Conservation (phyloP, 169 alveolate genomes). For the Plasmodium fragile region DNA sequence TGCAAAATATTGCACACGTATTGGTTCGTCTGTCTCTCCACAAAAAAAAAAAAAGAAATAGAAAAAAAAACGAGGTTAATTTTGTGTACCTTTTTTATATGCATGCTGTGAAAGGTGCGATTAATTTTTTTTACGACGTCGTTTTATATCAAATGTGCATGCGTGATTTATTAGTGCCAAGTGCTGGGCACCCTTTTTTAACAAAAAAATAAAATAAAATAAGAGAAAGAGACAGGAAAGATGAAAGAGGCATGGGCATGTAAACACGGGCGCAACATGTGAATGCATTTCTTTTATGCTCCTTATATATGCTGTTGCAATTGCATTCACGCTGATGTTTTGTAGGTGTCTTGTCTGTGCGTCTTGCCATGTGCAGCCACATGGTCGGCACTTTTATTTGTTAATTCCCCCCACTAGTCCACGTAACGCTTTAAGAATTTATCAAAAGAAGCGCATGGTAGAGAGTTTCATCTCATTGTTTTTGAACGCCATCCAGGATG, state of each 20-base stretch:
- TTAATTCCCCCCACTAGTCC: neutral
- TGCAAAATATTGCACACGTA: neutral
- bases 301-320: neutral
- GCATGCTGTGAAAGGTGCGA: neutral
- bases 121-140: neutral
- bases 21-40: neutral
- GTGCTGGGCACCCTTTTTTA: neutral
- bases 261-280: neutral
- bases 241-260: neutral
- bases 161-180: neutral
- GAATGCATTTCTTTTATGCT: neutral
- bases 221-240: neutral
- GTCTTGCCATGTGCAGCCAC: neutral
- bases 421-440: neutral
- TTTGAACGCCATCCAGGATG: neutral
- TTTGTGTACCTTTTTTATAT: neutral
- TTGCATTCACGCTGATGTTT: neutral
- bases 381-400: neutral
- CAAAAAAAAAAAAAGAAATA: neutral
- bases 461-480: neutral
- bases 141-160: neutral
- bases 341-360: neutral
- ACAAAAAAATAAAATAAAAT: neutral
- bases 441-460: neutral
- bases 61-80: neutral